Conservation (phyloP, 768 basidiomycete genomes). For the Sarcodon aspratus region DNA sequence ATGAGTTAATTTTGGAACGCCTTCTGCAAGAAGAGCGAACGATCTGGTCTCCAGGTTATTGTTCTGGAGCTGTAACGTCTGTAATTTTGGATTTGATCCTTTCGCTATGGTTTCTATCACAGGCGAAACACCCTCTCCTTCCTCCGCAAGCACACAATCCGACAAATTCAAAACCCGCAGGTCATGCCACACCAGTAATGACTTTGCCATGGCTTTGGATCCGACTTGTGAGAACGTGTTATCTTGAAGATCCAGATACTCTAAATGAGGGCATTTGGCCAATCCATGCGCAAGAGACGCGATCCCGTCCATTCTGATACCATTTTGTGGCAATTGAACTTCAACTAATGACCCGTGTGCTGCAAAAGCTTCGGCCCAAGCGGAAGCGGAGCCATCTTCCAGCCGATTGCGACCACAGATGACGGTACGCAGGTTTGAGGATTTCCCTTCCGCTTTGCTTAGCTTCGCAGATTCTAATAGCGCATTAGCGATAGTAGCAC, state of each 20-base stretch:
- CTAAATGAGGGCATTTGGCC: constrained; percentile 48
- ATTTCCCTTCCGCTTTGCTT: constrained; percentile 52
- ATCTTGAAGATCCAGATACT: constrained; percentile 86
- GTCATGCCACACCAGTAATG: constrained; percentile 57
- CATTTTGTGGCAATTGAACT: constrained; percentile 95
- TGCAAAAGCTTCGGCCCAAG: constrained; percentile 83
- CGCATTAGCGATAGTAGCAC: constrained; percentile 76
- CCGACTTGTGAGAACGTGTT: constrained; percentile 64
- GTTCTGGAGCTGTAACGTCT: constrained; percentile 78
- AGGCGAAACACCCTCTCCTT: constrained; percentile 60
- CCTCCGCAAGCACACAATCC: constrained; percentile 78
- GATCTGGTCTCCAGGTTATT: constrained; percentile 75
- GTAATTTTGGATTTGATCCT: constrained; percentile 67
- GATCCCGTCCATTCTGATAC: constrained; percentile 90
- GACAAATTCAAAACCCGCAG: constrained; percentile 80
- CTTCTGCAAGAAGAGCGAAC: constrained; percentile 55
- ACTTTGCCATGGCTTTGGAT: constrained; percentile 45
- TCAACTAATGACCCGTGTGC: constrained; percentile 75
- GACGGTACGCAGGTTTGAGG: constrained; percentile 64
- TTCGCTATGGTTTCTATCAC: constrained; percentile 47
- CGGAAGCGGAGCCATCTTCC: constrained; percentile 75
- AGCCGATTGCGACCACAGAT: constrained; percentile 95
- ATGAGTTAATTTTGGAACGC: constrained; percentile 46
- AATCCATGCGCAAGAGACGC: constrained; percentile 68
- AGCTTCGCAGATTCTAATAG: constrained; percentile 64